These are phyloP conservation scores for Escallonia herrerae DNA, from an alignment of 129 eudicot species.

Conservation along the genomic window DNA sequence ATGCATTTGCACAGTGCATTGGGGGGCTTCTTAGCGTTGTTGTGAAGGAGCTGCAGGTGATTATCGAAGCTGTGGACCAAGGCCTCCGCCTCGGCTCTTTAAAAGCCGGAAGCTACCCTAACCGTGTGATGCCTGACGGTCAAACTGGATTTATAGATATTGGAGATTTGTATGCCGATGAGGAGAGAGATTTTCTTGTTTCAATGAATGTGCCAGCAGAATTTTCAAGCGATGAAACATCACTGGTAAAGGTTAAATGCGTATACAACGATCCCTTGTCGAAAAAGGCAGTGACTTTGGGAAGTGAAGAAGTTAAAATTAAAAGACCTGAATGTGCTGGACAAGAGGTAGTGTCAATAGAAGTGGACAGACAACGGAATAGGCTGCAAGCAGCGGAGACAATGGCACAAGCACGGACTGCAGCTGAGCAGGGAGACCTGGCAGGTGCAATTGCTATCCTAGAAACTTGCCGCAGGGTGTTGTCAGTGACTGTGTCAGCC, in stretches of 20 bases:
- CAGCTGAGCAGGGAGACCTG: slow-evolving; percentile 70
- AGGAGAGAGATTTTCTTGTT: slow-evolving; percentile 75
- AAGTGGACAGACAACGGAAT: slow-evolving; percentile 77
- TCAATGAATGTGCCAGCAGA: slow-evolving; percentile 54
- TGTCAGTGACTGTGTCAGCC: slow-evolving; percentile 55
- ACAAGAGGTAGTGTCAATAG: slow-evolving; percentile 41
- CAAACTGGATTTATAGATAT: slow-evolving; percentile 45
- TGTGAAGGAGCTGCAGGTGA: slow-evolving; percentile 59
- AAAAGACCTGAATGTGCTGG: slow-evolving; percentile 39
- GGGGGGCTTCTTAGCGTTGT: slow-evolving; percentile 86
- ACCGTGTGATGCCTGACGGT: slow-evolving; percentile 32
- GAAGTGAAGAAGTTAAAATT: slow-evolving; percentile 40
- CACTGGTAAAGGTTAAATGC: slow-evolving; percentile 49
- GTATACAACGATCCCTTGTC: slow-evolving; percentile 58
- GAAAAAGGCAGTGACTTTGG: slow-evolving; percentile 41
- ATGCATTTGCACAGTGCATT: slow-evolving; percentile 91
- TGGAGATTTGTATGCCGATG: slow-evolving; percentile 86
- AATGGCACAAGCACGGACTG: slow-evolving; percentile 54
- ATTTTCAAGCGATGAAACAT: slow-evolving; percentile 25
- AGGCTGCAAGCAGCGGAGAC: slow-evolving; percentile 72
- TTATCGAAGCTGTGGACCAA: slow-evolving; percentile 39
- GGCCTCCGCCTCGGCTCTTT: slow-evolving; percentile 32
- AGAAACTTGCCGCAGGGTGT: slow-evolving; percentile 38
- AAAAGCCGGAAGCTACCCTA: slow-evolving; percentile 64
- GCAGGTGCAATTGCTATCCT: slow-evolving; percentile 47